Evolutionary conservation across 2,329 filamentous ascomycete genomes (phyloP), one percentile per base, ranked within the genome.

Genomic region (Onygenales sp.): DNA sequence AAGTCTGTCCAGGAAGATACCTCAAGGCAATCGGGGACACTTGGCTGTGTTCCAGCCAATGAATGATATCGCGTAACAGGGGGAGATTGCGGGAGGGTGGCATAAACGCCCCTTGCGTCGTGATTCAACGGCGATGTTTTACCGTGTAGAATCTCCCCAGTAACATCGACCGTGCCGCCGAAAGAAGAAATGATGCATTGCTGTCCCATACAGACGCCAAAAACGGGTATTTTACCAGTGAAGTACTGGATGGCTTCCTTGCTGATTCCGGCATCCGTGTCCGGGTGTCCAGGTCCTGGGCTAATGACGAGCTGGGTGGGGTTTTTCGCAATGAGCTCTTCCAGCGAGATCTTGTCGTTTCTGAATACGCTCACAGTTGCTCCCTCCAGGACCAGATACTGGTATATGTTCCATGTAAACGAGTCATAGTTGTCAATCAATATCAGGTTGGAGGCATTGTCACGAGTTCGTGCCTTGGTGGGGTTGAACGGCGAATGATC

Each of bases 341-440:
- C 84, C 5, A 98, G 72, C 0, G 86, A 85, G 61, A 97, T 84
- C 69, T 95, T 84, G 72, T 98, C 92, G 67, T 98, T 98, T 63
- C 93, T 83, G 72, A 84, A 87, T 17, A 98, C 93, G 3, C 85
- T 88, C 50, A 96, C 93, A 1, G 78, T 87, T 32, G 94, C 93
- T 35, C 93, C 93, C 69, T 97, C 93, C n/a, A 98, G 83, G 6
- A 92, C 86, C 1, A 98, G 83, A 66, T 98, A 98, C 71, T 98
- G 94, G 71, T 97, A 98, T 55, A 98, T 89, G 67, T 98, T 98
- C 89, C 91, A 98, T 55, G 92, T 96, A 71, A 98, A 98, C 3
- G 93, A 97, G 72, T 98, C 93, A 72, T 97, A 98, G 73, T 98
- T 98, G 78, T 98, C 93, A 64, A 98, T 96, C 59, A 98, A 79